phyloP scores from a whole-genome alignment of 2,329 filamentous ascomycete species.

The Neopestalotiopsis sp. region DNA sequence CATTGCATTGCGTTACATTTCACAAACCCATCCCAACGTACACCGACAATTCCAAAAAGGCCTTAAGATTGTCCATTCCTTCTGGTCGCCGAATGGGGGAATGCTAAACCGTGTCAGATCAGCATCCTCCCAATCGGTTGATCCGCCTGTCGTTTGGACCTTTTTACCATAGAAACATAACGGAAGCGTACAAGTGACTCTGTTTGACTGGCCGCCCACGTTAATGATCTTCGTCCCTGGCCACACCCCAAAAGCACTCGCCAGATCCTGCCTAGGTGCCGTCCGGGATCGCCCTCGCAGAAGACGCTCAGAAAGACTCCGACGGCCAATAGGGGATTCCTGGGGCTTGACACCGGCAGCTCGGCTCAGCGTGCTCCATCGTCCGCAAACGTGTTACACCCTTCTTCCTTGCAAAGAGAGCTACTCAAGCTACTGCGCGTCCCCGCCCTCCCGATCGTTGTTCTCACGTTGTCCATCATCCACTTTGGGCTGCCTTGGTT shows the following conservation, averaged over 20 bases:
- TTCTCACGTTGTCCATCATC: background rate
- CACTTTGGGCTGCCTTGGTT: background rate
- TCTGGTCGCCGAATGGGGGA: background rate
- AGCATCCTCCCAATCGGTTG: background rate
- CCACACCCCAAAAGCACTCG: background rate
- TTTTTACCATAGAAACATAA: background rate
- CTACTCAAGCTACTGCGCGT: background rate
- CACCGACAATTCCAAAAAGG: background rate
- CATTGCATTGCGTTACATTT: background rate
- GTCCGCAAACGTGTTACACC: conserved; percentile 17
- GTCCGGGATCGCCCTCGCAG: conserved; percentile 12
- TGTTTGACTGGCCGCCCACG: background rate
- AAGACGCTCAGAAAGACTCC: background rate
- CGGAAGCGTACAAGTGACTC: background rate
- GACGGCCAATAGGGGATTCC: conserved; percentile 11
- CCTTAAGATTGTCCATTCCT: background rate
- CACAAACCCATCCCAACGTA: background rate
- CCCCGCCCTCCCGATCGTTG: background rate
- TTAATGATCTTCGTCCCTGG: conserved; percentile 14
- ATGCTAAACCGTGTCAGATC: background rate
- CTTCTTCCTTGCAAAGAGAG: background rate
- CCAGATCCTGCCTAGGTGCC: conserved; percentile 3
- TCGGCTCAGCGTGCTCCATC: conserved; percentile 5
- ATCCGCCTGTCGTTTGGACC: background rate
- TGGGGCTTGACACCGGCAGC: conserved; percentile 15